These are phyloP conservation scores for Citrus sp. DNA, from an alignment of 345 rosid species.

Conservation along the genomic window DNA sequence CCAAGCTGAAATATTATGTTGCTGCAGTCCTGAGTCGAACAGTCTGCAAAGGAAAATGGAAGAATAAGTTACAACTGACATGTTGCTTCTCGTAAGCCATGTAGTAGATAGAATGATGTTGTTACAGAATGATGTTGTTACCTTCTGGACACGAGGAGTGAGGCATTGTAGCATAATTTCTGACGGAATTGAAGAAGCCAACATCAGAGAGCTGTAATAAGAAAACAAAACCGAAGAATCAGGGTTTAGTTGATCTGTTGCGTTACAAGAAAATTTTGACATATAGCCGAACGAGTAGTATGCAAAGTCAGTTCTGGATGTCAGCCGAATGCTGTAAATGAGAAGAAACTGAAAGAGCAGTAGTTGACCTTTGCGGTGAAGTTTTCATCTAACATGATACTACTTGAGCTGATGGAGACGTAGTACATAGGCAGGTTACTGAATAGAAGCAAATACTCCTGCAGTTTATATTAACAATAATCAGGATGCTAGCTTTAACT, in stretches of 20 bases:
- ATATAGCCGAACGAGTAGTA: neutral
- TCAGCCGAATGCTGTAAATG: neutral
- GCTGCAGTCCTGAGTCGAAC: conserved; percentile 41
- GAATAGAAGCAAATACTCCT: conserved; percentile 88
- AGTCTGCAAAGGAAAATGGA: conserved; percentile 27
- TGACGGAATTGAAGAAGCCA: conserved; percentile 40
- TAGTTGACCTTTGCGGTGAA: conserved; percentile 62
- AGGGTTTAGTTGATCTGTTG: neutral
- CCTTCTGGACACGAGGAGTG: conserved; percentile 50
- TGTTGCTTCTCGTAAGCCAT: neutral
- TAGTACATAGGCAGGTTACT: conserved; percentile 58
- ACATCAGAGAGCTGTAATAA: conserved; percentile 61
- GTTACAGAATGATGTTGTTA: conserved; percentile 31
- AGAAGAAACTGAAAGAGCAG: neutral
- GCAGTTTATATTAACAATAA: conserved; percentile 19
- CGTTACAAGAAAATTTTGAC: neutral
- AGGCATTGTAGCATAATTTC: conserved; percentile 26
- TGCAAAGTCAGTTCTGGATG: neutral
- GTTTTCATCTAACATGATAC: conserved; percentile 81
- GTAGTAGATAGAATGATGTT: neutral
- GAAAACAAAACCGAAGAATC: neutral
- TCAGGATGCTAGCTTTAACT: neutral
- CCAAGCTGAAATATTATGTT: conserved; percentile 82
- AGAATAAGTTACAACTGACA: neutral
- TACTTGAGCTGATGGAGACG: conserved; percentile 79